Percentiles rank a stretch among this genome's conserved stretches.
Conservation (phyloP, 78 protist genomes). For the Corallochytrium limacisporum region DNA sequence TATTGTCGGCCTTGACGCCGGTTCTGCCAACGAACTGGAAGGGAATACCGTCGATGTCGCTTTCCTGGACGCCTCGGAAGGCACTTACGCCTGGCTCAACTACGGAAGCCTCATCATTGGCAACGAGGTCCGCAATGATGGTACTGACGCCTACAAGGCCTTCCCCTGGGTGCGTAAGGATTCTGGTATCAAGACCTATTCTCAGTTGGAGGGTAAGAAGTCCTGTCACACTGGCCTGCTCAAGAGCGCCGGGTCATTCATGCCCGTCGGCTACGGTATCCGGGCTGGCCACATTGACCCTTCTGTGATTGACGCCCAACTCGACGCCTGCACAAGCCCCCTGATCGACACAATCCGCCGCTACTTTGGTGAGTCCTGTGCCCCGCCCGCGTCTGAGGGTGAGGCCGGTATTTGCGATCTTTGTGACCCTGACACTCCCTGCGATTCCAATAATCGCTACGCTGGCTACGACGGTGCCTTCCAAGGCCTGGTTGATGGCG, state of each 20-base stretch:
- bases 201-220: conserved; percentile 1
- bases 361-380: conserved; percentile 2
- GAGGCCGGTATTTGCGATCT: not conserved
- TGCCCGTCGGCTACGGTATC: conserved; percentile 20
- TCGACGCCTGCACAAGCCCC: too few relatives aligned
- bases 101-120: too few relatives aligned
- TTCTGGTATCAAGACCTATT: not conserved
- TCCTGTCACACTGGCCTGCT: conserved; percentile 13
- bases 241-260: conserved; percentile 9
- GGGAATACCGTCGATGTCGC: too few relatives aligned
- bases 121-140: too few relatives aligned
- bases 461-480: conserved; percentile 15
- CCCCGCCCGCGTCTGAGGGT: conserved; percentile 8
- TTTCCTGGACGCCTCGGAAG: too few relatives aligned
- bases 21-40: too few relatives aligned
- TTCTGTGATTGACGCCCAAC: not conserved
- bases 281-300: not conserved
- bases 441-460: not conserved
- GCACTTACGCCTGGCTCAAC: too few relatives aligned
- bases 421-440: not conserved
- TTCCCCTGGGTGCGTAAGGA: not conserved
- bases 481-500: not conserved
- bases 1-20: too few relatives aligned
- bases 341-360: not conserved
- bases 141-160: conserved; percentile 17